Conservation (phyloP, 1,284 basidiomycete genomes). For the Crucibulum cyathiforme region DNA sequence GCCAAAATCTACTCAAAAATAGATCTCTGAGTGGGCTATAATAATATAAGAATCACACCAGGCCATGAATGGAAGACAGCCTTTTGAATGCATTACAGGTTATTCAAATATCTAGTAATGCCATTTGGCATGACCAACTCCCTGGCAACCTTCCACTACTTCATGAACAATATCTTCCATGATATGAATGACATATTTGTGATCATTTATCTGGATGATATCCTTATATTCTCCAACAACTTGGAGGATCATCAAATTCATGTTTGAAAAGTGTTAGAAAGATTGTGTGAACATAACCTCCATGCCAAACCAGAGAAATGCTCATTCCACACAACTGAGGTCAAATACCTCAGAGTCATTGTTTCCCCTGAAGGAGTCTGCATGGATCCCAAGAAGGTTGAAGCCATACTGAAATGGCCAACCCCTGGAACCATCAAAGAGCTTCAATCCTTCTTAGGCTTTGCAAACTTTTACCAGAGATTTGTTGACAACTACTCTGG, state of each 20-base stretch:
- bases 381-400: background rate
- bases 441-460: constrained; percentile 5
- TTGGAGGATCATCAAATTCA: background rate
- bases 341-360: background rate
- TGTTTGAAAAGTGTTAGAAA: background rate
- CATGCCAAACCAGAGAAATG: background rate
- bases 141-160: background rate
- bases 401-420: background rate
- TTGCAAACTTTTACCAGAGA: constrained; percentile 5
- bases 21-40: too few species aligned
- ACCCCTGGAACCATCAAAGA: background rate
- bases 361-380: background rate
- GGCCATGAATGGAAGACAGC: background rate
- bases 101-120: background rate
- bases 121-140: background rate
- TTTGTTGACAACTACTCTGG: background rate
- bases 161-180: background rate
- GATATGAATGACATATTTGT: background rate
- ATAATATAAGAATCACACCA: background rate
- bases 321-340: background rate
- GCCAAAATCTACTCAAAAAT: too few species aligned
- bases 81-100: background rate
- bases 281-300: background rate
- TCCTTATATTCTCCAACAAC: background rate
- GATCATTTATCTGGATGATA: background rate